Evolutionary conservation across 257 asterid species (phyloP), one percentile per base, ranked within the genome.

Genomic region (Scutellaria barbata): DNA sequence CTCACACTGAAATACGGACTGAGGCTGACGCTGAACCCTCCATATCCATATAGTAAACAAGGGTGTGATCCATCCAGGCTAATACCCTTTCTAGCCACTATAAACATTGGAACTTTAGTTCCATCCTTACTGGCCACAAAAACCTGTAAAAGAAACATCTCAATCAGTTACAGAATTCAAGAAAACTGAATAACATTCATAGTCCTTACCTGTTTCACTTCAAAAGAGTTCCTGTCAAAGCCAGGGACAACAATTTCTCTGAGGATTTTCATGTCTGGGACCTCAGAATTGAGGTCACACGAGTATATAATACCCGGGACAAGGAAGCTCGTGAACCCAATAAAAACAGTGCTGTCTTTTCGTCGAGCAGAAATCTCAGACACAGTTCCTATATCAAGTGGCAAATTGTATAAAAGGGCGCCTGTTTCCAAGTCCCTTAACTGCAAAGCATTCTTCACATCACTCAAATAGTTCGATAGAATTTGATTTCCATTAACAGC

Each of bases 371-470:
- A 89, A 70, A 92, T 72, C 1, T 73, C 81, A 59, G 80, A 81
- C 1, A 95, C 92, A 5, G 95, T 54, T 16, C 99, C 99, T 62
- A 95, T 95, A 56, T 87, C 98, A 43, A 95, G 81, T 5, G 95
- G 88, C 70, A 95, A 76, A 66, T 71, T 79, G 72, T 82, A 90
- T 63, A 92, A 61, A 56, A 92, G 75, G 10, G 56, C 18, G 6
- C 98, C 98, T 10, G 96, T 85, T 60, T 79, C 70, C 79, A 95
- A 83, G 80, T 92, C 96, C 80, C 95, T 80, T 64, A 92, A 35
- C 86, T 95, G 98, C 87, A 95, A 64, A 75, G 88, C 88, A 70
- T 87, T 85, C 51, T 95, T 95, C 59, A 92, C 99, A 48, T 89
- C 96, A 12, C 86, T 81, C 81, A 92, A 80, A 84, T 88, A 95